A percentile compares a stretch with the other conserved stretches of the same genome.
Conservation (phyloP, 2,329 filamentous ascomycete genomes). For the Iodosphaeria phyllophila region DNA sequence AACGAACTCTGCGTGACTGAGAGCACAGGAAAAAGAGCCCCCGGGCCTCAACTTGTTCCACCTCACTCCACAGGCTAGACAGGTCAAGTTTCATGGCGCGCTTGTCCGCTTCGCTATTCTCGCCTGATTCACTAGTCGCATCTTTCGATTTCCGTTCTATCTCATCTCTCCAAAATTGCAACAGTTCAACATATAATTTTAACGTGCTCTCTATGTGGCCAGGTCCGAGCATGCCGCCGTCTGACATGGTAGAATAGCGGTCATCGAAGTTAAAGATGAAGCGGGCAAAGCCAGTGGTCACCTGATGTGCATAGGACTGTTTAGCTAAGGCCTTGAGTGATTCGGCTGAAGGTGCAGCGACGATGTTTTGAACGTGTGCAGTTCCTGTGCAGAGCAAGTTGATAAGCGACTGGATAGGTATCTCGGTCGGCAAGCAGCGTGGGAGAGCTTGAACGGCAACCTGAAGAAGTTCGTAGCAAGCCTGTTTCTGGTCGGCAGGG, state of each 20-base stretch:
- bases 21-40: conserved; percentile 95
- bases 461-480: conserved; percentile 88
- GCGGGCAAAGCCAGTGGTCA: conserved; percentile 87
- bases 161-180: conserved; percentile 96
- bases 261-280: conserved; percentile 99
- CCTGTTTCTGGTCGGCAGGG: conserved; percentile 68
- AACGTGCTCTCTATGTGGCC: conserved; percentile 91
- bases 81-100: conserved; percentile 65
- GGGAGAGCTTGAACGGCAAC: conserved; percentile 91
- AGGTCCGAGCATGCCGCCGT: conserved; percentile 86
- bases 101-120: conserved; percentile 45
- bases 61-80: conserved; percentile 76
- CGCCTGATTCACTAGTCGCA: conserved; percentile 42
- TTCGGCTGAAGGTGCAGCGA: conserved; percentile 78
- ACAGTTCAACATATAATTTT: conserved; percentile 76
- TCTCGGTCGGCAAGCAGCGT: conserved; percentile 77
- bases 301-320: conserved; percentile 83
- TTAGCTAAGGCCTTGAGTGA: conserved; percentile 90
- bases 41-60: conserved; percentile 93
- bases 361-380: conserved; percentile 82
- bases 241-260: conserved; percentile 91
- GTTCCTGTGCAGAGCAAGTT: conserved; percentile 93
- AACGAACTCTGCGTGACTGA: conserved; percentile 73
- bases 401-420: conserved; percentile 83
- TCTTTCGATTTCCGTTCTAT: conserved; percentile 74